phyloP scores from a whole-genome alignment of 179 eudicot genomes.

The Patellifolia procumbens region DNA sequence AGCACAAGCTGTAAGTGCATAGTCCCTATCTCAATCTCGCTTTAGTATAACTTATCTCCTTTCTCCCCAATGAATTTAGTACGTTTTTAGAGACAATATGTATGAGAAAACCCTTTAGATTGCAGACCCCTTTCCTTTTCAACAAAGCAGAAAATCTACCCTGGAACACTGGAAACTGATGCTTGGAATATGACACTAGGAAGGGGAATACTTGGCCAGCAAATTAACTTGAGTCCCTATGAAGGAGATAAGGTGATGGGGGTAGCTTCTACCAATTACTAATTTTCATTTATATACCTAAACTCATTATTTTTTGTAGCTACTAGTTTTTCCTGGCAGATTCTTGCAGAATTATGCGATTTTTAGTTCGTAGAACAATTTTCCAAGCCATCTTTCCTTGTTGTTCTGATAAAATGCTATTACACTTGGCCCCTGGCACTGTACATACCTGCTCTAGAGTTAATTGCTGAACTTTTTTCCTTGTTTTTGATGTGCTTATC shows the following conservation, averaged over 20 bases:
- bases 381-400: neutral
- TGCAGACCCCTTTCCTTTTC: constrained; percentile 9
- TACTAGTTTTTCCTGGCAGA: neutral
- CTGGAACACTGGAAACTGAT: neutral
- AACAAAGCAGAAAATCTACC: constrained; percentile 6
- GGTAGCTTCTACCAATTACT: neutral
- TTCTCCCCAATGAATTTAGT: constrained; percentile 1
- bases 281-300: neutral
- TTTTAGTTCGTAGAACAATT: neutral
- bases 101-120: constrained; percentile 7
- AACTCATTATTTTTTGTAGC: neutral
- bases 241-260: constrained; percentile 6
- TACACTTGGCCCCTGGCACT: neutral
- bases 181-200: constrained; percentile 11
- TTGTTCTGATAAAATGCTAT: neutral
- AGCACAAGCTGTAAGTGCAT: constrained; percentile 49
- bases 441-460: neutral
- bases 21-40: constrained; percentile 1
- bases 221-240: constrained; percentile 4
- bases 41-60: neutral
- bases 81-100: neutral
- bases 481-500: neutral
- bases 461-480: neutral
- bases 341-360: neutral
- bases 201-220: constrained; percentile 1